Evolutionary conservation across 495 filamentous ascomycete species (phyloP).

Genomic region (Rusavskia elegans): DNA sequence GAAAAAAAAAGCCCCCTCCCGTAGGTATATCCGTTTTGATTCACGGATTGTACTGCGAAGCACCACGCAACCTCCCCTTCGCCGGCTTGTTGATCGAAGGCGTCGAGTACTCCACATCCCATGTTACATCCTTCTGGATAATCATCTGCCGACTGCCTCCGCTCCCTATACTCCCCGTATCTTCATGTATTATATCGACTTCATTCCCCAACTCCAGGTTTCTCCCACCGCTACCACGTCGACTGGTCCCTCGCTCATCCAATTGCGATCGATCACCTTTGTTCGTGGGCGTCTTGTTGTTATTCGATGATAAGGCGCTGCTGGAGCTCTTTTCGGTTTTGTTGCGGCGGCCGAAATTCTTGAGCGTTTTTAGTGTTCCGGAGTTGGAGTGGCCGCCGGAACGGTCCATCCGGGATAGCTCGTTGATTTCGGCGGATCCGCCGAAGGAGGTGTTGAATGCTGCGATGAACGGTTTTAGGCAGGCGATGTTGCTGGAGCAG

Average conservation of each 20-base stretch:
- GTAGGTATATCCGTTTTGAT: too few species aligned
- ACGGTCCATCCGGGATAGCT: neutral
- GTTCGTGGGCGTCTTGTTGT: too few species aligned
- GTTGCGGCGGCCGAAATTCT: too few species aligned
- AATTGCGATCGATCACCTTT: too few species aligned
- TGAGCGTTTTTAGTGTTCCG: too few species aligned
- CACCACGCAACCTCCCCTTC: neutral
- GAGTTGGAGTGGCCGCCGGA: neutral
- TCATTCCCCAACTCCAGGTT: neutral
- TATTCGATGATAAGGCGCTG: too few species aligned
- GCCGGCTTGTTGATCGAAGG: neutral
- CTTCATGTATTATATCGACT: slow-evolving; percentile 13
- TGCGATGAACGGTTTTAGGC: slow-evolving; percentile 32
- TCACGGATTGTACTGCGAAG: too few species aligned
- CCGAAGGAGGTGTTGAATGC: slow-evolving; percentile 2
- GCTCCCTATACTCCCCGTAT: slow-evolving; percentile 14
- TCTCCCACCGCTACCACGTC: too few species aligned
- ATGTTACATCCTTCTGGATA: slow-evolving; percentile 30
- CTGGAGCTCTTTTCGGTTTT: too few species aligned
- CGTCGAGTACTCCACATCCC: slow-evolving; percentile 18
- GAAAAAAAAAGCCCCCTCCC: too few species aligned
- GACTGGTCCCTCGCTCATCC: too few species aligned
- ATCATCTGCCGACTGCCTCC: slow-evolving; percentile 25
- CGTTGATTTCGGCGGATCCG: neutral
- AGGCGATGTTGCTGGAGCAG: slow-evolving; percentile 31